phyloP scores from a whole-genome alignment of 306 rosid species.

The Cicer judaicum region DNA sequence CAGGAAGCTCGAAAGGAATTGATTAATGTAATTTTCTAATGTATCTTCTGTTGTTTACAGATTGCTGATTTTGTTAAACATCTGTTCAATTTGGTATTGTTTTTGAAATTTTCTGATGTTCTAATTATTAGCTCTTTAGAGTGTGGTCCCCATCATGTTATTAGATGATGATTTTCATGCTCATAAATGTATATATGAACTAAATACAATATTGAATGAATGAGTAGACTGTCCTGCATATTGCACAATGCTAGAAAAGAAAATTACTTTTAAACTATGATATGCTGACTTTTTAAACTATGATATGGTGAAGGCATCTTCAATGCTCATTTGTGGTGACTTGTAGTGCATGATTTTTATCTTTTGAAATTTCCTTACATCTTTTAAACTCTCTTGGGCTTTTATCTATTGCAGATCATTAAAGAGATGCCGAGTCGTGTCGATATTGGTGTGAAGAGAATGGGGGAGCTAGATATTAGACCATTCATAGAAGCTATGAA shows the following conservation, averaged over 20 bases:
- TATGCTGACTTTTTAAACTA: neutral
- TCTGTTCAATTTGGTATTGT: slow-evolving; percentile 35
- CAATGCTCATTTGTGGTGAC: slow-evolving; percentile 27
- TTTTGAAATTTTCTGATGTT: neutral
- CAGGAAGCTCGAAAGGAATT: slow-evolving; percentile 94
- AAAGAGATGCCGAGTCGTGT: slow-evolving; percentile 64
- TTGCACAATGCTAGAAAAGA: slow-evolving; percentile 7
- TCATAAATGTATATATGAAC: slow-evolving; percentile 11
- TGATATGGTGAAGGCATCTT: slow-evolving; percentile 12
- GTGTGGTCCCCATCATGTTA: neutral
- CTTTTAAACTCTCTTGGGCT: slow-evolving; percentile 30
- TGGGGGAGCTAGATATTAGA: slow-evolving; percentile 88
- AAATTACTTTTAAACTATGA: slow-evolving; percentile 23
- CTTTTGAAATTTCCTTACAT: neutral
- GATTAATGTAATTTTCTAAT: slow-evolving; percentile 55
- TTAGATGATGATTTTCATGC: slow-evolving; percentile 10
- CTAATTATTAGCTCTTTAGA: slow-evolving; percentile 14
- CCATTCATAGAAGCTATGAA: slow-evolving; percentile 83
- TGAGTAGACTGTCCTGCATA: slow-evolving; percentile 30
- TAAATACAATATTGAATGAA: neutral
- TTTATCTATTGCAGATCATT: slow-evolving; percentile 55
- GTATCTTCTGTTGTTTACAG: slow-evolving; percentile 24
- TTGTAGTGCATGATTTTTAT: slow-evolving; percentile 13
- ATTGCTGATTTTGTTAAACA: slow-evolving; percentile 32
- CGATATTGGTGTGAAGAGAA: slow-evolving; percentile 75